Evolutionary conservation across 179 eudicot species (phyloP).

Genomic region (Pouteria campechiana): DNA sequence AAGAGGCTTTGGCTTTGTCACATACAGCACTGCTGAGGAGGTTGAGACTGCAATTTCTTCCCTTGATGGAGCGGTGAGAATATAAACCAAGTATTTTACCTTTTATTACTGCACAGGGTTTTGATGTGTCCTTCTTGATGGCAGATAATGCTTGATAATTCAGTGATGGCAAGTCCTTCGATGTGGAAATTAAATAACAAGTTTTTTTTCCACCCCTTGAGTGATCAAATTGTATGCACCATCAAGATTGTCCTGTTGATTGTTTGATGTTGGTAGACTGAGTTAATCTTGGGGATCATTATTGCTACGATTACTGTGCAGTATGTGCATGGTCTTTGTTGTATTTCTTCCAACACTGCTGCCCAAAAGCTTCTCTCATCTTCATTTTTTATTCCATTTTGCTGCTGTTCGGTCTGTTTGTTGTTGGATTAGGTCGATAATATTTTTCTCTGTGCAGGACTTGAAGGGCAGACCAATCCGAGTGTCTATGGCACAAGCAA

Average conservation of each 20-base stretch:
- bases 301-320: background rate
- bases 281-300: background rate
- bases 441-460: constrained; percentile 45
- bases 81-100: background rate
- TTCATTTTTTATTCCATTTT: background rate
- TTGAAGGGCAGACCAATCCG: constrained; percentile 72
- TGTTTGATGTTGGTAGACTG: background rate
- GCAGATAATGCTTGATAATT: background rate
- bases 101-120: background rate
- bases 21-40: constrained; percentile 60
- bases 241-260: background rate
- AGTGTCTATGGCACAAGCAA: constrained; percentile 70
- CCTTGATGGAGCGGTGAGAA: constrained; percentile 72
- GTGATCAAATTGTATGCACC: background rate
- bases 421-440: background rate
- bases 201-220: too few relatives aligned
- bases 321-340: background rate
- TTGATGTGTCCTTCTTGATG: background rate
- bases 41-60: constrained; percentile 67
- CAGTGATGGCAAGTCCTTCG: background rate
- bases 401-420: background rate
- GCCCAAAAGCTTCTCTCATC: background rate
- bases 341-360: background rate
- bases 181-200: too few relatives aligned
- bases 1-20: constrained; percentile 94